A percentile compares a stretch with the other conserved stretches of the same genome.
Evolutionary conservation across 2,329 filamentous ascomycete genomes (phyloP).

Genomic region (Aspergillus texensis): DNA sequence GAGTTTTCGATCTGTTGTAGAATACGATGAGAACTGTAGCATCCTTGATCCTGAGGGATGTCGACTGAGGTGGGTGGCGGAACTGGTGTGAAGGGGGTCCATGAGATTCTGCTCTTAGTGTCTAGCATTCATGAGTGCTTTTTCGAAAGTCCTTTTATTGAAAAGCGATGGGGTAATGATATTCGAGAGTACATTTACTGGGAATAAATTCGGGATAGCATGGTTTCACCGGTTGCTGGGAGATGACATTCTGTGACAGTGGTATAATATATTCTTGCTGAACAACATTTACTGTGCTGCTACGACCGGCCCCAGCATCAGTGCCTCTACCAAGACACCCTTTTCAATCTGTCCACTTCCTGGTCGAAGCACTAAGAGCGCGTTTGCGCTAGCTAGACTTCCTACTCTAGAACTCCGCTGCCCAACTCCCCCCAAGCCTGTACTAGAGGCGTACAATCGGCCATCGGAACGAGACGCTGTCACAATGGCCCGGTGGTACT

Average conservation of each 20-base stretch:
- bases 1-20: neutral
- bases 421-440: conserved; percentile 62
- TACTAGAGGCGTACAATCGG: conserved; percentile 72
- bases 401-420: conserved; percentile 90
- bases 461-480: conserved; percentile 65
- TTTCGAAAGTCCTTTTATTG: neutral
- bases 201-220: neutral
- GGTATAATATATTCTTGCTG: neutral
- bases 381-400: conserved; percentile 87
- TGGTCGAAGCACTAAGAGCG: conserved; percentile 65
- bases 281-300: conserved; percentile 15
- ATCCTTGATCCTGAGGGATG: neutral
- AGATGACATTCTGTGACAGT: conserved; percentile 38
- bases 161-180: neutral
- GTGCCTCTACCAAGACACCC: conserved; percentile 72
- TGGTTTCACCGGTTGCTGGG: conserved; percentile 11
- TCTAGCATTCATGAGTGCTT: neutral
- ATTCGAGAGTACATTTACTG: neutral
- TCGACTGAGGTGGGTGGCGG: neutral
- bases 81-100: neutral
- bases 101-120: neutral
- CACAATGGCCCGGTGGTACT: conserved; percentile 88
- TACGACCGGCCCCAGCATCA: conserved; percentile 69
- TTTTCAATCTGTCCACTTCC: conserved; percentile 62
- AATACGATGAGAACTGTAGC: neutral